A percentile compares a stretch with the other conserved stretches of the same genome.
Evolutionary conservation across 495 filamentous ascomycete species (phyloP).

Genomic region (Paragyromitra xinjiangensis): DNA sequence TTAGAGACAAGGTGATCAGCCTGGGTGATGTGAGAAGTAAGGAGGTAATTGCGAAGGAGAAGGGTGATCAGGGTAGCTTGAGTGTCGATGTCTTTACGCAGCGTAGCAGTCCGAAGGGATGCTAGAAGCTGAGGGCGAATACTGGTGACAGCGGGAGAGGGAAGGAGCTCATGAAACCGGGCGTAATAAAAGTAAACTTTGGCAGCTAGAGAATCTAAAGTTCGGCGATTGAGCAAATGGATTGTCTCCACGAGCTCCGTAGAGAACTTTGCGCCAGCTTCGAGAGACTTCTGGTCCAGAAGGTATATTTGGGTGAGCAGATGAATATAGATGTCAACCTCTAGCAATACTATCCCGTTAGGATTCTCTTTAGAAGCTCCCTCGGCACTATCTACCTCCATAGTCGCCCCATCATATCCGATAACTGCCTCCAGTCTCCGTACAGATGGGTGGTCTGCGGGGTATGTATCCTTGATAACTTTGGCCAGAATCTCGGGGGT

Average conservation of each 20-base stretch:
- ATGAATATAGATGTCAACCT: conserved; percentile 90
- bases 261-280: conserved; percentile 85
- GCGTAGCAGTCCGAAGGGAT: conserved; percentile 88
- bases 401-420: conserved; percentile 70
- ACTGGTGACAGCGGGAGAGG: conserved; percentile 80
- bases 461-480: conserved; percentile 82
- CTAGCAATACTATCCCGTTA: conserved; percentile 75
- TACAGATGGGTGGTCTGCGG: conserved; percentile 70
- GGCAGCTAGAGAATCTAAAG: conserved; percentile 89
- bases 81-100: conserved; percentile 94
- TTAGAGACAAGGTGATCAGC: conserved; percentile 94
- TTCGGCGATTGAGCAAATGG: conserved; percentile 88
- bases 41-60: conserved; percentile 93
- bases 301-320: conserved; percentile 90
- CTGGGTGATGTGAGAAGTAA: conserved; percentile 95
- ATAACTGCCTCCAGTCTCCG: conserved; percentile 74
- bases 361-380: conserved; percentile 62
- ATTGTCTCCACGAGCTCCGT: conserved; percentile 79
- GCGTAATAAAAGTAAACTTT: conserved; percentile 98
- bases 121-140: conserved; percentile 87
- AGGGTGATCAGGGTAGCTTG: conserved; percentile 94
- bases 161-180: conserved; percentile 90
- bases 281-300: conserved; percentile 80
- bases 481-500: conserved; percentile 80
- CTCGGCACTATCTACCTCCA: conserved; percentile 78